Evolutionary conservation across 345 rosid genomes (phyloP), one percentile per base, ranked within the genome.

Genomic region (Lagerstroemia speciosa): DNA sequence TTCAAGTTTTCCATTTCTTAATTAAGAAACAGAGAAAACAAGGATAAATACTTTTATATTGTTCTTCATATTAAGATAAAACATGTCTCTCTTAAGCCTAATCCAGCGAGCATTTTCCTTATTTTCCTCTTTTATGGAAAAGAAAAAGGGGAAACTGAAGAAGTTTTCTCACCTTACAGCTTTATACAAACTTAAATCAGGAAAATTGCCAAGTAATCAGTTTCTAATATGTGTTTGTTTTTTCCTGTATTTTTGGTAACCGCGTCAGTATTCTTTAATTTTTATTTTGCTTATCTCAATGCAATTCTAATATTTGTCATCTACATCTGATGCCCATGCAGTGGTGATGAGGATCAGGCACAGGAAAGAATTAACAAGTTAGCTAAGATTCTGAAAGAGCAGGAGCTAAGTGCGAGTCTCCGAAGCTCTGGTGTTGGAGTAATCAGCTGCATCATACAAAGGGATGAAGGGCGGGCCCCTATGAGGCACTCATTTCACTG

Each of bases 271-370:
- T n/a, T 6, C 16, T 58, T 4, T 27, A 10, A 27, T 16, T 29
- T 58, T 5, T 4, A 8, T 57, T 30, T 58, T 29, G 17, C 24
- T 8, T 53, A 10, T 27, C 15, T 27, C 3, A 27, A 27, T 58
- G 34, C 17, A 3, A 30, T 20, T 58, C 19, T 30, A 8, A 14
- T 58, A 55, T 33, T 17, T 67, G 37, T 73, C 66, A 62, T 61
- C 55, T 22, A 19, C 15, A 46, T 73, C 15, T 29, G 2, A 6
- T 50, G 36, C 62, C 32, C 73, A 82, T 85, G 72, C 91, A 95
- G 99, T 81, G 99, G 98, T 24, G 98, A 95, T 73, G 99, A 92
- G 82, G 98, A 95, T 83, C 99, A 95, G 84, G 99, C 99, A 73
- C 99, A 90, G 81, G 98, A 95, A 80, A 89, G 99, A 80, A 77